Percentiles rank a stretch among this genome's conserved stretches.
Conservation (phyloP, 2,329 filamentous ascomycete genomes). For the Paraphoma chrysanthemicola region DNA sequence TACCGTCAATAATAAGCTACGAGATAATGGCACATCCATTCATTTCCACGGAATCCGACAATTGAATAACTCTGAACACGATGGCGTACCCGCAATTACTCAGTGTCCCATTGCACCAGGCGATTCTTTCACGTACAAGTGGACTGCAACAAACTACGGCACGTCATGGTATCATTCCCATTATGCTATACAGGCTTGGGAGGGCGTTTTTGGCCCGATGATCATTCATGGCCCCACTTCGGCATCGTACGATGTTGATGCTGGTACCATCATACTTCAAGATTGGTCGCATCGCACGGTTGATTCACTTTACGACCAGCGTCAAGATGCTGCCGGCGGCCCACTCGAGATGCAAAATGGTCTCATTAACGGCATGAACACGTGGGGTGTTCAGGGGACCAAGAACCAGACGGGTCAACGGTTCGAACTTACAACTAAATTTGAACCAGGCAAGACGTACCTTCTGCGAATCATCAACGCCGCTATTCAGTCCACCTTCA, state of each 20-base stretch:
- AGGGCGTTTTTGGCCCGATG: constrained; percentile 48
- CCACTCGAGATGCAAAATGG: constrained; percentile 46
- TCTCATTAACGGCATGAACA: constrained; percentile 53
- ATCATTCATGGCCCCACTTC: constrained; percentile 47
- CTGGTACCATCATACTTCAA: constrained; percentile 46
- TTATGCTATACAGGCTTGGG: constrained; percentile 50
- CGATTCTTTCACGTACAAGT: constrained; percentile 70
- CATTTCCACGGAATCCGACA: constrained; percentile 60
- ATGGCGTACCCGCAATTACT: constrained; percentile 80
- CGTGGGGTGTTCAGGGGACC: constrained; percentile 29
- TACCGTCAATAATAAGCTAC: constrained; percentile 43
- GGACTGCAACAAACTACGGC: constrained; percentile 61
- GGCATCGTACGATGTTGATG: constrained; percentile 47
- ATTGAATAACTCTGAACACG: constrained; percentile 68
- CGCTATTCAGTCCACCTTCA: constrained; percentile 50
- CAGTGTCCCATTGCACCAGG: constrained; percentile 66
- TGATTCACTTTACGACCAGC: constrained; percentile 33
- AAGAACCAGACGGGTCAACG: constrained; percentile 30
- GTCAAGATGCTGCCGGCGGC: constrained; percentile 23
- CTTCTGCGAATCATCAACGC: constrained; percentile 70
- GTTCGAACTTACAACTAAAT: constrained; percentile 36
- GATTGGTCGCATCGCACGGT: constrained; percentile 50
- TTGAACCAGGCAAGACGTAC: constrained; percentile 63
- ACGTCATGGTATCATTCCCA: constrained; percentile 74
- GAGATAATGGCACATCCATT: constrained; percentile 32